Conservation (phyloP, 1,139 yeast species). For the Scheffersomyces insectosa region DNA sequence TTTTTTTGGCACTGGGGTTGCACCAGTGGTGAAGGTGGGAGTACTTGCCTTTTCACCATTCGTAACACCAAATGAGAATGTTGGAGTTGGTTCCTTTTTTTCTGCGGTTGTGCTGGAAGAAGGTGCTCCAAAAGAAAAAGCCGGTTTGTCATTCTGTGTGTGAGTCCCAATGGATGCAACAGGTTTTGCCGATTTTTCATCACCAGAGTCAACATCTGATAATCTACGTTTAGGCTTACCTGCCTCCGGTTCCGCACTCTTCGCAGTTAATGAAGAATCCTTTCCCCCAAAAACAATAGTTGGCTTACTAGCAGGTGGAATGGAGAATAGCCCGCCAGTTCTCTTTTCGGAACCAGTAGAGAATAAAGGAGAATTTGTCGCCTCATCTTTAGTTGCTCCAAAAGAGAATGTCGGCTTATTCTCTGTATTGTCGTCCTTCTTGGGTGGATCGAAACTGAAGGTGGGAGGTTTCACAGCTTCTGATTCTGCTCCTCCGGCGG, state of each 20-base stretch:
- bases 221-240: not conserved
- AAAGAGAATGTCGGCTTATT: slow-evolving; percentile 1
- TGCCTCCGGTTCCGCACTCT: not conserved
- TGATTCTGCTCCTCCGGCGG: not conserved
- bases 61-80: slow-evolving; percentile 11
- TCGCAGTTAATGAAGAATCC: not conserved
- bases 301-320: not conserved
- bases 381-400: not conserved
- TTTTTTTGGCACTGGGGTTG: not conserved
- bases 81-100: slow-evolving; percentile 2
- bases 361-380: not conserved
- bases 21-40: slow-evolving; percentile 1
- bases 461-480: too few relatives aligned
- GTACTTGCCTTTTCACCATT: slow-evolving; percentile 3
- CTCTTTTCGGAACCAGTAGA: not conserved
- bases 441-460: not conserved
- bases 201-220: too few relatives aligned
- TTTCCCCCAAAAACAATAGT: not conserved
- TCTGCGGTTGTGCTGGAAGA: not conserved
- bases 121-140: slow-evolving; percentile 1
- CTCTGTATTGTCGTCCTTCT: not conserved
- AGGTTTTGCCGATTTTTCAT: not conserved
- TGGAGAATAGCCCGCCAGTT: not conserved
- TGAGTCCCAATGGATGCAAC: not conserved
- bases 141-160: slow-evolving; percentile 1